Percentiles rank a stretch among this genome's conserved stretches.
phyloP scores from a whole-genome alignment of 371 early-diverging fungal genomes.

The Mortierella polycephala region DNA sequence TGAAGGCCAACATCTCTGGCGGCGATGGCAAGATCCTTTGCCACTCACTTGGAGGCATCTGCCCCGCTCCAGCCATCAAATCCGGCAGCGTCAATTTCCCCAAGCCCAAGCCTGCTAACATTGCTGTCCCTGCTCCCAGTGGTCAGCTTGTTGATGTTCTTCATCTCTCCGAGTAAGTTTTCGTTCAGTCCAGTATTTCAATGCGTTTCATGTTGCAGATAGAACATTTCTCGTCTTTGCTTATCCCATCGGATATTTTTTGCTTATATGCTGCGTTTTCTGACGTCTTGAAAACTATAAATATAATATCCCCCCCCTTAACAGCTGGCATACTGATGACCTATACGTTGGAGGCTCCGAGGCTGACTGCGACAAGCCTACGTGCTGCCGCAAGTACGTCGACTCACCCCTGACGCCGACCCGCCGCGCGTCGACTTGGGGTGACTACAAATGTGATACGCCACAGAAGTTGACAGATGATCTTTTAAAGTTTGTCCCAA shows the following conservation, averaged over 20 bases:
- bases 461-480: slow-evolving; percentile 60
- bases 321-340: slow-evolving; percentile 68
- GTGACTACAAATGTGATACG: slow-evolving; percentile 64
- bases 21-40: slow-evolving; percentile 46
- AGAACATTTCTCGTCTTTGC: not conserved
- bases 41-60: slow-evolving; percentile 19
- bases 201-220: not conserved
- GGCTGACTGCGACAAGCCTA: slow-evolving; percentile 61
- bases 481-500: slow-evolving; percentile 57
- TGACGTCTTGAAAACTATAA: too few species aligned
- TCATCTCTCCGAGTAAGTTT: slow-evolving; percentile 65
- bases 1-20: slow-evolving; percentile 26
- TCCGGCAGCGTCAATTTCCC: slow-evolving; percentile 60
- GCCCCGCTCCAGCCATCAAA: slow-evolving; percentile 19
- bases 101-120: slow-evolving; percentile 57
- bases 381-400: slow-evolving; percentile 64
- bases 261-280: not conserved
- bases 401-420: slow-evolving; percentile 6
- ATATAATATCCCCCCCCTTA: too few species aligned
- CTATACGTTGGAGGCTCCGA: slow-evolving; percentile 65
- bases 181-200: not conserved
- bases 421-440: slow-evolving; percentile 41
- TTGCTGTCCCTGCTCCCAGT: slow-evolving; percentile 34
- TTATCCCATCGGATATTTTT: not conserved
- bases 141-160: slow-evolving; percentile 60